Evolutionary conservation across 116 monocot species (phyloP).

Genomic region (Cymodocea nodosa): DNA sequence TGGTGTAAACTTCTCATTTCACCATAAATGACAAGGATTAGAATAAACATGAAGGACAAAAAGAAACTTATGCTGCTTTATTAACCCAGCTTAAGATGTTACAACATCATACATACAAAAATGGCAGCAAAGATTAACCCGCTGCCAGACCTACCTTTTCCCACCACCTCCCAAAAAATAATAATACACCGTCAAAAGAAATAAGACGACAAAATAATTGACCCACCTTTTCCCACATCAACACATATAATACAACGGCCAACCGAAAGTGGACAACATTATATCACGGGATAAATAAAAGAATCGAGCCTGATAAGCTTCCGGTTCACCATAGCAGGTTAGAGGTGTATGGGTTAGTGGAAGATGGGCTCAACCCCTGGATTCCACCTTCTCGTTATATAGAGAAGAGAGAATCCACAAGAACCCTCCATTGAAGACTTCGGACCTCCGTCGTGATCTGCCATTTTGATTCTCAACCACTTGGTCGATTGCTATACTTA

Average conservation of each 20-base stretch:
- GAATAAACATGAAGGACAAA: not conserved
- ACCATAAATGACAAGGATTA: too few species aligned
- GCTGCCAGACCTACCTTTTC: not conserved
- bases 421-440: not conserved
- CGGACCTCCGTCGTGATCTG: not conserved
- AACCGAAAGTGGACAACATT: not conserved
- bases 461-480: conserved; percentile 3
- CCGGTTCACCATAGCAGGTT: conserved; percentile 3
- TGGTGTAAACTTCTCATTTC: too few species aligned
- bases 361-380: not conserved
- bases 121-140: not conserved
- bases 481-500: not conserved
- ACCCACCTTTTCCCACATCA: not conserved
- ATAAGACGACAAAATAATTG: not conserved
- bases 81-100: not conserved
- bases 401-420: conserved; percentile 3
- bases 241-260: not conserved
- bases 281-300: not conserved
- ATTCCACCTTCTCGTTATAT: not conserved
- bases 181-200: not conserved
- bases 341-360: conserved; percentile 5
- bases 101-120: conserved; percentile 1
- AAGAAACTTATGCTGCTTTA: conserved; percentile 2
- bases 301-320: conserved; percentile 2
- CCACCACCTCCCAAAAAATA: not conserved